Evolutionary conservation across 208 protist genomes (phyloP), one percentile per base, ranked within the genome.

Genomic region (Trypanosoma theileri): DNA sequence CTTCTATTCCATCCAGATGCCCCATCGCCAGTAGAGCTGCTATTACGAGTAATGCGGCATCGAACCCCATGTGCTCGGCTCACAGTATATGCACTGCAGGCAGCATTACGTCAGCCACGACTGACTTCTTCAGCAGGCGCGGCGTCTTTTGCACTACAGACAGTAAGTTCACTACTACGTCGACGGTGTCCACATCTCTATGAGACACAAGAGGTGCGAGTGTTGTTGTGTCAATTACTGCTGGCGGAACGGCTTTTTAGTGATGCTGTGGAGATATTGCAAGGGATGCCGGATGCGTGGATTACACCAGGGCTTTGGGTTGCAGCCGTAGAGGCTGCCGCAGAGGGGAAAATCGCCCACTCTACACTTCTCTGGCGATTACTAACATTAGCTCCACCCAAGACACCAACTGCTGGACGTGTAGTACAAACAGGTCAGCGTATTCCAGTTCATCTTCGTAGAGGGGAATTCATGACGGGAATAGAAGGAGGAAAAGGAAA

Each of bases 1-100:
- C 62, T 95, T 41, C 55, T 95, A 11, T 64, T 73, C 28, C 86
- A 93, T 67, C 82, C 79, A 8, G 78, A 93, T 11, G 86, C 82
- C 31, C 85, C 86, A 17, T 73, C 82, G 0, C 89, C 86, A 0
- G 70, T 77, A 0, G 76, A 84, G 41, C 45, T 90, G 50, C 75
- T 95, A 12, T 62, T 81, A 19, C 48, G n/a, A 11, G 64, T 94
- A 0, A 52, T 91, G 71, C 68, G 44, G 21, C 77, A 88, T 51
- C 75, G 85, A 40, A 65, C 74, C 1, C 84, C 88, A 51, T 84
- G 72, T n/a, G 52, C 56, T 11, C n/a, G 58, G n/a, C 57, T 94
- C n/a, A 79, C 79, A 0, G 60, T 52, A 17, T 68, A 79, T 56
- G 80, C 71, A 24, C 63, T 94, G 53, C 55, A 77, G 28, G 71